These are phyloP conservation scores for Aureobasidium musti DNA, from an alignment of 2,329 filamentous ascomycete species.

Conservation along the genomic window DNA sequence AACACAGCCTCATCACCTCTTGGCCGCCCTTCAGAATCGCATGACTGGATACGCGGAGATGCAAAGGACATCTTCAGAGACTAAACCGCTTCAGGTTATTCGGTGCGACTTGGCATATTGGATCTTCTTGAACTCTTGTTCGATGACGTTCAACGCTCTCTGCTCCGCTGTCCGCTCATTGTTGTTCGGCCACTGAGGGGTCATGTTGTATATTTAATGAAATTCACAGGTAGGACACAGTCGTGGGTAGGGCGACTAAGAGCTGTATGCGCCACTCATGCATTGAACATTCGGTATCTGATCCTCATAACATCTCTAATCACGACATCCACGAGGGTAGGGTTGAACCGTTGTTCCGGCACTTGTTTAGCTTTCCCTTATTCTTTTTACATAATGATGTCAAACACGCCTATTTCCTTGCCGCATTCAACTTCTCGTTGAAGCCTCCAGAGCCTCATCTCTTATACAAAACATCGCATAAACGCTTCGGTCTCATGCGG, in stretches of 20 bases:
- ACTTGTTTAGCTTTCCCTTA: conserved; percentile 4
- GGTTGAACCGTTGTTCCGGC: conserved; percentile 12
- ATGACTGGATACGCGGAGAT: neutral
- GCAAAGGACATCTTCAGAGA: neutral
- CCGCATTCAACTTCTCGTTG: conserved; percentile 26
- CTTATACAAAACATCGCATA: conserved; percentile 24
- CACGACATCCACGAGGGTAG: conserved; percentile 5
- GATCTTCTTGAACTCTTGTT: neutral
- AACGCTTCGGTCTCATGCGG: conserved; percentile 2
- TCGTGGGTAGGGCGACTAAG: neutral
- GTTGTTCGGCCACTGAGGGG: no score
- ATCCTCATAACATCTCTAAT: neutral
- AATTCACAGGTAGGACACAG: neutral
- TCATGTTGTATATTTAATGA: neutral
- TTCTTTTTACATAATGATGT: conserved; percentile 30
- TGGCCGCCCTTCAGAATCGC: neutral
- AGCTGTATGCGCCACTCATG: neutral
- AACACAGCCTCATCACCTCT: neutral
- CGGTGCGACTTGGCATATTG: conserved; percentile 27
- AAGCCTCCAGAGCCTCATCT: conserved; percentile 1
- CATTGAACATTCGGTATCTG: neutral
- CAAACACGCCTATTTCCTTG: conserved; percentile 26
- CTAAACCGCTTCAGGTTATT: conserved; percentile 20
- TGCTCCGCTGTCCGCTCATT: neutral
- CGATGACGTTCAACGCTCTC: conserved; percentile 20